A percentile compares a stretch with the other conserved stretches of the same genome.
phyloP scores from a whole-genome alignment of 192 early-diverging fungal genomes.

The Coemansia sp. region DNA sequence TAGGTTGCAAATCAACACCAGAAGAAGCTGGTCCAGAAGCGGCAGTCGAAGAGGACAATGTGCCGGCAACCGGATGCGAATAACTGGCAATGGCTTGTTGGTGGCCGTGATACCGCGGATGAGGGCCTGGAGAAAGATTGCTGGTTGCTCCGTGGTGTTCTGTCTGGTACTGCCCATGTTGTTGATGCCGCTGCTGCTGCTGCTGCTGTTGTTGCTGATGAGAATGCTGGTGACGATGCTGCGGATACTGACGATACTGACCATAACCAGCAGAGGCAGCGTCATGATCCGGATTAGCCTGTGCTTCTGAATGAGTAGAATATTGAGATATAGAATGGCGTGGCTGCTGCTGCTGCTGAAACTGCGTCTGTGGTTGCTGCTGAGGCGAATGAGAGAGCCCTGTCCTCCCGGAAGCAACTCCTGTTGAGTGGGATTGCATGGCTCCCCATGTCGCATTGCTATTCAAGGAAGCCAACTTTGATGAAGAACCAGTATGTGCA shows the following conservation, averaged over 20 bases:
- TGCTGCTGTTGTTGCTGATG: slow-evolving; percentile 17
- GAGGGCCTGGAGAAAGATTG: slow-evolving; percentile 5
- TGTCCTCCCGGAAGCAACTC: neutral
- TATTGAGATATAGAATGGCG: slow-evolving; percentile 8
- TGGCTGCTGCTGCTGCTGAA: slow-evolving; percentile 1
- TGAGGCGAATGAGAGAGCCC: slow-evolving; percentile 31
- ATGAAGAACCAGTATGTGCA: neutral
- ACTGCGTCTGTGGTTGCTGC: slow-evolving; percentile 11
- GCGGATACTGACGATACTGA: slow-evolving; percentile 1
- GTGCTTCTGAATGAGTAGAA: slow-evolving; percentile 10
- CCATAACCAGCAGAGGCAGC: neutral
- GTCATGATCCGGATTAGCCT: slow-evolving; percentile 9
- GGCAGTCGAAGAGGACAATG: slow-evolving; percentile 10
- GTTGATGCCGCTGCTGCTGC: neutral
- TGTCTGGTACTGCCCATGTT: slow-evolving; percentile 4
- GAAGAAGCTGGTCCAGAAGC: neutral
- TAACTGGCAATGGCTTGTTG: slow-evolving; percentile 8
- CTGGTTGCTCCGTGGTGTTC: slow-evolving; percentile 14
- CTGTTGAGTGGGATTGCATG: slow-evolving; percentile 5
- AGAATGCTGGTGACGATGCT: slow-evolving; percentile 2
- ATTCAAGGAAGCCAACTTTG: neutral
- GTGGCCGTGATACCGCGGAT: slow-evolving; percentile 8
- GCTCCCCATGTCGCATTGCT: neutral
- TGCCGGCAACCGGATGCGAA: slow-evolving; percentile 6
- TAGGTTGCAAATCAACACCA: neutral